Evolutionary conservation across 1,139 yeast species (phyloP).

Genomic region (Diutina mesorugosa): DNA sequence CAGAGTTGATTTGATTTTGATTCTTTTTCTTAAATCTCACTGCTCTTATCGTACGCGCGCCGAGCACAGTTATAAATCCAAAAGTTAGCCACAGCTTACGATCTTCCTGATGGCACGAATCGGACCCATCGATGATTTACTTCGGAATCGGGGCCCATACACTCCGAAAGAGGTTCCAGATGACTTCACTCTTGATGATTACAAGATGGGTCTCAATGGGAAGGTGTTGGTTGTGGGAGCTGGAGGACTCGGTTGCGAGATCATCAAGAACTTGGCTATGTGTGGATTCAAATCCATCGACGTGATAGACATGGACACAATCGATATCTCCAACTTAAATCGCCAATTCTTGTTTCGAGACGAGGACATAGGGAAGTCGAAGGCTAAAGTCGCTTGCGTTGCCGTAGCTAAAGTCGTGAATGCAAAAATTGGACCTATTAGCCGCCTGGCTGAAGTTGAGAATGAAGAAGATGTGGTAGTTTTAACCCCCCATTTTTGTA

Average conservation of each 20-base stretch:
- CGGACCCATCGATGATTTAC: conserved; percentile 13
- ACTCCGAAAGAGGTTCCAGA: conserved; percentile 21
- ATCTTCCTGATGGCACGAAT: background rate
- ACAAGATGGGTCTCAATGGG: conserved; percentile 14
- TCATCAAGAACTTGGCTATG: conserved; percentile 69
- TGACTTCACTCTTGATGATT: conserved; percentile 19
- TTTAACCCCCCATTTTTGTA: conserved; percentile 48
- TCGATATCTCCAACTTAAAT: conserved; percentile 80
- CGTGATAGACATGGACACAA: conserved; percentile 91
- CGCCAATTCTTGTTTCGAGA: conserved; percentile 77
- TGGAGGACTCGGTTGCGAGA: conserved; percentile 94
- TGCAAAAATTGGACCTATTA: background rate
- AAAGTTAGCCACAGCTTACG: background rate
- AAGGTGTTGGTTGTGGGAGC: conserved; percentile 66
- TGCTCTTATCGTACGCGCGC: background rate
- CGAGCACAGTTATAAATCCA: background rate
- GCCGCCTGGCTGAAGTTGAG: background rate
- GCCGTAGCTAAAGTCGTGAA: conserved; percentile 38
- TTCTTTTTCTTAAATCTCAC: too few species aligned
- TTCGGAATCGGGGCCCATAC: conserved; percentile 24
- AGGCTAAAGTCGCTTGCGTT: conserved; percentile 69
- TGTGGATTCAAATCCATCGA: conserved; percentile 66
- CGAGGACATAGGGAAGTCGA: conserved; percentile 65
- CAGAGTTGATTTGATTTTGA: too few species aligned
- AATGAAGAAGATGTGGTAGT: conserved; percentile 2